phyloP scores from a whole-genome alignment of 176 grass and related monocot genomes.

The Alopecurus myosuroides region DNA sequence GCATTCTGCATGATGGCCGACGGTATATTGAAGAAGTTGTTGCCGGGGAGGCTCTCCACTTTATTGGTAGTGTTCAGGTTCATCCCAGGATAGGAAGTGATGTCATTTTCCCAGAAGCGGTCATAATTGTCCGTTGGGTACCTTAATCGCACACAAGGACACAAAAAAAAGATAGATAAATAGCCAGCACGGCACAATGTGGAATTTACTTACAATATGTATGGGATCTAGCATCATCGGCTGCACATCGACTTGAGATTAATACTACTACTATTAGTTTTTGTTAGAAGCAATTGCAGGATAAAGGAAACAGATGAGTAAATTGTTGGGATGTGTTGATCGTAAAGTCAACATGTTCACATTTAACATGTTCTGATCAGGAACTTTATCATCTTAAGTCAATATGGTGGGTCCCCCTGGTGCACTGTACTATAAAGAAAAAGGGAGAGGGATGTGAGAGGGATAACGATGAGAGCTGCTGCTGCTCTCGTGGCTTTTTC shows the following conservation, averaged over 20 bases:
- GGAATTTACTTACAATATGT: no score
- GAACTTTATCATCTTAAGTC: no score
- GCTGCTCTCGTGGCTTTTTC: no score
- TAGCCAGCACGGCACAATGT: no score
- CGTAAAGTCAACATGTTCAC: no score
- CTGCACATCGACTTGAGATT: not conserved
- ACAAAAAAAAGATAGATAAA: not conserved
- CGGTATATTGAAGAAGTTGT: not conserved
- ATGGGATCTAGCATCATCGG: no score
- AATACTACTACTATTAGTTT: not conserved
- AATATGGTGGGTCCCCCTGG: no score
- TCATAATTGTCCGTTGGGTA: not conserved
- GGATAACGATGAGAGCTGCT: no score
- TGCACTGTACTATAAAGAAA: no score
- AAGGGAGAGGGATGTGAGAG: no score
- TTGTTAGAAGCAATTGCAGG: not conserved
- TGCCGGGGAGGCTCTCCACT: not conserved
- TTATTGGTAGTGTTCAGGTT: not conserved
- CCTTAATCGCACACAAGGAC: not conserved
- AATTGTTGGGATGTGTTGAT: no score
- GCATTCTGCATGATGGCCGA: not conserved
- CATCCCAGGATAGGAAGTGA: not conserved
- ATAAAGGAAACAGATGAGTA: not conserved
- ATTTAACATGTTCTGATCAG: no score
- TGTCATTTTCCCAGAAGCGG: not conserved